Evolutionary conservation across 768 basidiomycete species (phyloP).

Genomic region (Trametes villosa): DNA sequence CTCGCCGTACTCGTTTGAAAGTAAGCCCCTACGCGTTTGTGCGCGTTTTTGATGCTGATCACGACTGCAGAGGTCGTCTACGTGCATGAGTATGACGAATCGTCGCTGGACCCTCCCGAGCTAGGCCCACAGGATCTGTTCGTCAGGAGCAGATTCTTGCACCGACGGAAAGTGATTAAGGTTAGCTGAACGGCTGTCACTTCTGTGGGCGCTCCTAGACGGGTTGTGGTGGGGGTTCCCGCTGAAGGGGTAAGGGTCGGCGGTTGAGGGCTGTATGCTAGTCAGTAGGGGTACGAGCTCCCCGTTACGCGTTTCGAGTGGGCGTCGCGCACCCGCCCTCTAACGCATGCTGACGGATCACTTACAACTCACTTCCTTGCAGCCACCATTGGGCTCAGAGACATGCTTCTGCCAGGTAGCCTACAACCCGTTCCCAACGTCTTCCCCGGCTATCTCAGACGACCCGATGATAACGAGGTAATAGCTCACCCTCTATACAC

Average conservation of each 20-base stretch:
- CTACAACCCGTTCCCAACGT: slow-evolving; percentile 19
- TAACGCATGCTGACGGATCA: too few species aligned
- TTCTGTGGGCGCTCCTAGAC: neutral
- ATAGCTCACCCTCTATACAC: neutral
- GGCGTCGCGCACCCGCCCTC: too few species aligned
- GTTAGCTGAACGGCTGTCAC: neutral
- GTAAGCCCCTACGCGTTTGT: slow-evolving; percentile 10
- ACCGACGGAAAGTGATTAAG: slow-evolving; percentile 1
- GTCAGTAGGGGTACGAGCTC: too few species aligned
- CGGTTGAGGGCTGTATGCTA: too few species aligned
- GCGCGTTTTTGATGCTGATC: too few species aligned
- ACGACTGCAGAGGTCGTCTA: slow-evolving; percentile 8
- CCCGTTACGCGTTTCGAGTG: too few species aligned
- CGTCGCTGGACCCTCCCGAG: slow-evolving; percentile 18
- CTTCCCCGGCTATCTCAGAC: neutral
- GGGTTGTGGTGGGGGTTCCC: too few species aligned
- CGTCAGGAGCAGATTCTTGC: slow-evolving; percentile 4
- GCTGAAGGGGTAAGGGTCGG: too few species aligned
- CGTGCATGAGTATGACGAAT: slow-evolving; percentile 25
- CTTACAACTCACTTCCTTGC: too few species aligned
- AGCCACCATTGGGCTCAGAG: slow-evolving; percentile 9
- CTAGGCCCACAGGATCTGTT: slow-evolving; percentile 17
- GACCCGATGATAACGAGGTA: neutral
- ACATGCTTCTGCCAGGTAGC: slow-evolving; percentile 15
- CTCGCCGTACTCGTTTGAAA: slow-evolving; percentile 1